These are phyloP conservation scores for Stephania yunnanensis DNA, from an alignment of 164 flowering plant genomes.

Conservation along the genomic window DNA sequence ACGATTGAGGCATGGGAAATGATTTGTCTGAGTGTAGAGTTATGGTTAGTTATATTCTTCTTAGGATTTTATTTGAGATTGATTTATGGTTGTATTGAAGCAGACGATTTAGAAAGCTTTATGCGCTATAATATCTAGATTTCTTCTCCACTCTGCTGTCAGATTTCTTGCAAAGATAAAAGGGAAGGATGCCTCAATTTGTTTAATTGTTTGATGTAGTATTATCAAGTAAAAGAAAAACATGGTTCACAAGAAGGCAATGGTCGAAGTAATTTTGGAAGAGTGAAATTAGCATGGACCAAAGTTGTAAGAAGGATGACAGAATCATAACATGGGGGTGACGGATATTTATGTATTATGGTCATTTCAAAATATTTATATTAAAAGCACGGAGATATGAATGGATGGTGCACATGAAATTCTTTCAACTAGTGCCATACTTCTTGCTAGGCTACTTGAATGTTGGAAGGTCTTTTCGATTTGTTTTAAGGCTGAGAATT, in stretches of 20 bases:
- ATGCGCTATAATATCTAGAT: neutral
- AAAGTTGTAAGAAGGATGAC: neutral
- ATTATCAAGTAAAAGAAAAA: neutral
- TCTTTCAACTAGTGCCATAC: neutral
- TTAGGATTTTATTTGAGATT: neutral
- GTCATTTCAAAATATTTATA: neutral
- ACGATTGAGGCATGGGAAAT: neutral
- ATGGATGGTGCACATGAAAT: neutral
- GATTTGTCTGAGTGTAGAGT: neutral
- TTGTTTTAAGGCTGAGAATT: neutral
- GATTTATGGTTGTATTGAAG: neutral
- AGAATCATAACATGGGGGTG: neutral
- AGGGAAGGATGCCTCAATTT: neutral
- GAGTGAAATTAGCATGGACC: neutral
- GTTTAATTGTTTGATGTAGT: neutral
- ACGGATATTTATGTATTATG: neutral
- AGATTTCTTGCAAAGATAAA: neutral
- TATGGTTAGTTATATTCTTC: neutral
- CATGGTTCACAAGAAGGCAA: neutral
- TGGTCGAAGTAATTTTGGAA: neutral
- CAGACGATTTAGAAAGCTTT: neutral
- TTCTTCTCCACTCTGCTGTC: neutral
- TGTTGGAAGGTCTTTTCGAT: neutral
- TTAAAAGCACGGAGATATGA: neutral
- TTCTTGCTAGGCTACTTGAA: neutral